These are phyloP conservation scores for Boletus sp. DNA, from an alignment of 768 basidiomycete genomes.

Conservation along the genomic window DNA sequence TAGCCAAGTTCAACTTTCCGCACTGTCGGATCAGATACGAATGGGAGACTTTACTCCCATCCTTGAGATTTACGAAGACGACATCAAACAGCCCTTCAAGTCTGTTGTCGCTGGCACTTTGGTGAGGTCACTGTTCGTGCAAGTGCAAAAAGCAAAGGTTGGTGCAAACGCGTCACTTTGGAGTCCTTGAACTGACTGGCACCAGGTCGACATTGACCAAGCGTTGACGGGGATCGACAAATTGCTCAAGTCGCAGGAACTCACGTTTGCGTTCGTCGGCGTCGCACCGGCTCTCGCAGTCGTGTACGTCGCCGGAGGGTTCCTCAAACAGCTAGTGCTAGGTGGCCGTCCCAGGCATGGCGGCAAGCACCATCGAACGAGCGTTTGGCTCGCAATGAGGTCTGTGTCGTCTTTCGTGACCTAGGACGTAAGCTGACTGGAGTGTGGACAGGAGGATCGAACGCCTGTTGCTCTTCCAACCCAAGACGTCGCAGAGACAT, in stretches of 20 bases:
- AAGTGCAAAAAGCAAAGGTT: conserved; percentile 95
- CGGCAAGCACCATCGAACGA: conserved; percentile 48
- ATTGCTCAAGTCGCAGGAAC: conserved; percentile 88
- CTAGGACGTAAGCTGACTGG: conserved; percentile 6
- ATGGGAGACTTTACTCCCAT: conserved; percentile 86
- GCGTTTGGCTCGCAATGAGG: conserved; percentile 76
- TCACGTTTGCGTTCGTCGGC: conserved; percentile 96
- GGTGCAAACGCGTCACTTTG: background rate
- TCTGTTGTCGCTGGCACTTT: conserved; percentile 80
- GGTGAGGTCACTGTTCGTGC: conserved; percentile 82
- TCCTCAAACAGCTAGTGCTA: conserved; percentile 48
- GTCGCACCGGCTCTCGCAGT: conserved; percentile 87
- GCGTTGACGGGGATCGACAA: conserved; percentile 90
- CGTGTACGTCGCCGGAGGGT: conserved; percentile 65
- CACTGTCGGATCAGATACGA: conserved; percentile 62
- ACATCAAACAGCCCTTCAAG: conserved; percentile 83
- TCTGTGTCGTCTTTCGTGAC: conserved; percentile 17
- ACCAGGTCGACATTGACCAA: conserved; percentile 87
- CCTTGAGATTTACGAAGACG: conserved; percentile 84
- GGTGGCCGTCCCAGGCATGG: conserved; percentile 57
- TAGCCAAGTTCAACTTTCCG: conserved; percentile 57
- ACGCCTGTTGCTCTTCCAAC: conserved; percentile 58
- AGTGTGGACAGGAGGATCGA: conserved; percentile 55
- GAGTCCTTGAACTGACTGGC: background rate
- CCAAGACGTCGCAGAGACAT: conserved; percentile 23